Conservation (phyloP, 2,329 filamentous ascomycete genomes). For the Fusarium sp. region DNA sequence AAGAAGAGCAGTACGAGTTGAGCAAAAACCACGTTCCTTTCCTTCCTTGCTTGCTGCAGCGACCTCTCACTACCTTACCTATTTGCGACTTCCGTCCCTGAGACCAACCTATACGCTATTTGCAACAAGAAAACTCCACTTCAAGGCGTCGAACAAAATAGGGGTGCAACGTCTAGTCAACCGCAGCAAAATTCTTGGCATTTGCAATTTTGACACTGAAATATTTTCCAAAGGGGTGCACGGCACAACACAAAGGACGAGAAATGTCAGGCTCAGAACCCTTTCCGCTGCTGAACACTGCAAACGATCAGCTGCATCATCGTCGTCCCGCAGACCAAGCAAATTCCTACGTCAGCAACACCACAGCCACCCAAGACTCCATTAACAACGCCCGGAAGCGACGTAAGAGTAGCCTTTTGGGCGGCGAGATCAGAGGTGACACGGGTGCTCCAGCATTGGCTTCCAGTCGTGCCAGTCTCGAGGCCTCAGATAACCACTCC, state of each 20-base stretch:
- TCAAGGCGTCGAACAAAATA: slow-evolving; percentile 28
- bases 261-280: slow-evolving; percentile 65
- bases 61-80: background rate
- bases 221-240: background rate
- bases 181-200: slow-evolving; percentile 7
- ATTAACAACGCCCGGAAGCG: slow-evolving; percentile 59
- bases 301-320: slow-evolving; percentile 62
- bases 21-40: slow-evolving; percentile 12
- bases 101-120: background rate
- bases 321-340: slow-evolving; percentile 50
- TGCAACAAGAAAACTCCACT: slow-evolving; percentile 28
- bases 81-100: slow-evolving; percentile 1
- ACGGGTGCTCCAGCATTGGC: slow-evolving; percentile 67
- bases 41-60: slow-evolving; percentile 4
- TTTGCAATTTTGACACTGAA: background rate
- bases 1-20: background rate
- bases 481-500: slow-evolving; percentile 38
- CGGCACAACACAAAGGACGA: background rate
- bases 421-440: slow-evolving; percentile 66
- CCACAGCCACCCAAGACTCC: slow-evolving; percentile 46
- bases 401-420: slow-evolving; percentile 68
- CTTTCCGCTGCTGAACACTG: slow-evolving; percentile 66
- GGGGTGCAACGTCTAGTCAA: slow-evolving; percentile 25
- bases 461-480: slow-evolving; percentile 63
- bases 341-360: slow-evolving; percentile 35